Conservation (phyloP, 2,329 filamentous ascomycete genomes). For the Claviceps digitariae region DNA sequence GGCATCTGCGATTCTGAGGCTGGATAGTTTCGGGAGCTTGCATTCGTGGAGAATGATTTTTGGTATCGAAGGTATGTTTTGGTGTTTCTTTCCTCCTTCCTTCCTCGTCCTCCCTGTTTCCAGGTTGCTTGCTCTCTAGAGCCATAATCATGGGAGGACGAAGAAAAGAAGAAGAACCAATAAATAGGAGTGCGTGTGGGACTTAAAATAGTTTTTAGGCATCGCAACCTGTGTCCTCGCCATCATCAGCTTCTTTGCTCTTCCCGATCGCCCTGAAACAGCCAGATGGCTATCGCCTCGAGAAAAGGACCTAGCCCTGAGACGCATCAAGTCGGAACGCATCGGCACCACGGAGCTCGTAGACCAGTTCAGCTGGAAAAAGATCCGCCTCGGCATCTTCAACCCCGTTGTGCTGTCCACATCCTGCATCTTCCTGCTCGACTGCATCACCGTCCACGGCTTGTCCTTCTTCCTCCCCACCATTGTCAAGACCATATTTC, state of each 20-base stretch:
- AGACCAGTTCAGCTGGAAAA: conserved; percentile 45
- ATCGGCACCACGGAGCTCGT: conserved; percentile 40
- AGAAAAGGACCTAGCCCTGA: conserved; percentile 49
- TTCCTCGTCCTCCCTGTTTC: neutral
- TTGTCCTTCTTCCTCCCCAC: conserved; percentile 60
- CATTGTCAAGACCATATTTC: conserved; percentile 57
- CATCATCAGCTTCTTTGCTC: conserved; percentile 43
- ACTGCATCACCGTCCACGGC: conserved; percentile 61
- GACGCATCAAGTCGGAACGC: conserved; percentile 45
- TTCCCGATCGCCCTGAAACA: conserved; percentile 53
- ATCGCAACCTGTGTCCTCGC: conserved; percentile 41
- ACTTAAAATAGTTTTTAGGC: too few relatives aligned
- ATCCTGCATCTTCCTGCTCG: conserved; percentile 45
- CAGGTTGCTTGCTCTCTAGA: neutral
- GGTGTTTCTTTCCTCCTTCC: neutral
- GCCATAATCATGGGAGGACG: too few relatives aligned
- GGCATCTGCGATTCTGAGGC: conserved; percentile 45
- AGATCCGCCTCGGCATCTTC: conserved; percentile 48
- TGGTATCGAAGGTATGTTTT: conserved; percentile 36
- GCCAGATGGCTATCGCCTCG: conserved; percentile 50
- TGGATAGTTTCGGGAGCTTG: conserved; percentile 41
- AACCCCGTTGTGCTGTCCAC: conserved; percentile 41
- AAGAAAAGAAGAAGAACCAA: neutral
- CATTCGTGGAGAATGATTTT: conserved; percentile 58
- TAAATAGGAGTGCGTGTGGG: too few relatives aligned